These are phyloP conservation scores for Iris pallida DNA, from an alignment of 116 monocot species.

Conservation along the genomic window DNA sequence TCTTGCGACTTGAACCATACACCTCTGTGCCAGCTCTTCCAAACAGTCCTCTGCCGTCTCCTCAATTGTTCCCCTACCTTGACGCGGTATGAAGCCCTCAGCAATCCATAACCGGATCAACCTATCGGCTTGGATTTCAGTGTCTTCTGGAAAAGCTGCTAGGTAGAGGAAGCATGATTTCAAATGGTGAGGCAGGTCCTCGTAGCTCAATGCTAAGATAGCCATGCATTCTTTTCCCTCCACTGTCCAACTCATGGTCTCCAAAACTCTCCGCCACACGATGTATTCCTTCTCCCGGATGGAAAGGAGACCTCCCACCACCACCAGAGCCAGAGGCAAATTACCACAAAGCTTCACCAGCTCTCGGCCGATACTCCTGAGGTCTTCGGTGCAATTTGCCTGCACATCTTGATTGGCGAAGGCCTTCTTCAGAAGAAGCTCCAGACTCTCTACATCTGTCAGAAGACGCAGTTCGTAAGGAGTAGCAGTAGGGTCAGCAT, in stretches of 20 bases:
- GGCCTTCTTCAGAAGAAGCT: background rate
- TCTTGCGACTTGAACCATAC: slow-evolving; percentile 1
- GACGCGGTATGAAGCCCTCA: slow-evolving; percentile 6
- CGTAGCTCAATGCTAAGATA: slow-evolving; percentile 13
- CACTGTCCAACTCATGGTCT: slow-evolving; percentile 8
- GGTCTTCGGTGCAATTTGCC: background rate
- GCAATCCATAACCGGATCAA: slow-evolving; percentile 17
- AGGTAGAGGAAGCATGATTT: slow-evolving; percentile 19
- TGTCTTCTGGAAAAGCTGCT: slow-evolving; percentile 9
- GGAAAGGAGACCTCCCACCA: slow-evolving; percentile 27
- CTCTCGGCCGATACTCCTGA: background rate
- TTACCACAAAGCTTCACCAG: background rate
- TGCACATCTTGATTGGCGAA: background rate
- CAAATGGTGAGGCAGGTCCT: slow-evolving; percentile 14
- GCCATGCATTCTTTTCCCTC: slow-evolving; percentile 7
- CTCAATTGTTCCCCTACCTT: background rate
- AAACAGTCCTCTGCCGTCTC: slow-evolving; percentile 10
- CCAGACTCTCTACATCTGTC: slow-evolving; percentile 2
- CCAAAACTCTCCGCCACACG: slow-evolving; percentile 6
- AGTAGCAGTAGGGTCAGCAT: slow-evolving; percentile 2
- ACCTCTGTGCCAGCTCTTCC: slow-evolving; percentile 6
- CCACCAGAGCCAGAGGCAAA: slow-evolving; percentile 13
- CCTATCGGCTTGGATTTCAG: background rate
- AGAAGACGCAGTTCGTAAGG: slow-evolving; percentile 12
- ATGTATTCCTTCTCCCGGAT: background rate